Conservation (phyloP, 768 basidiomycete genomes). For the Tubosaeta brunneosetosa region DNA sequence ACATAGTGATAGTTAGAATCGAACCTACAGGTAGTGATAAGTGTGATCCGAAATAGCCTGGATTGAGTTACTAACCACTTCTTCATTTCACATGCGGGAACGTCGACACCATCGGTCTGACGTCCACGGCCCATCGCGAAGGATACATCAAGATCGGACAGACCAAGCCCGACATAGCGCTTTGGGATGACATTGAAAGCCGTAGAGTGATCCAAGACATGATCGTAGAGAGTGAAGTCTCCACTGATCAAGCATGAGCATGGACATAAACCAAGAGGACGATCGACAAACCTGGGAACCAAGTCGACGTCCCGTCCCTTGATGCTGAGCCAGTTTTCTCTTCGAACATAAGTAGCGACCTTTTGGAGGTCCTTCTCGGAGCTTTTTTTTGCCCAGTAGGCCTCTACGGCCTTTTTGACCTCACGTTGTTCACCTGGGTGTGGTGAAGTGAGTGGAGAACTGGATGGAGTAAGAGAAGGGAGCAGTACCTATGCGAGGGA, state of each 20-base stretch:
- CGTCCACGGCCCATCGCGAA: conserved; percentile 99
- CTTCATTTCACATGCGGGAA: conserved; percentile 98
- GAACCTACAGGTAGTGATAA: conserved; percentile 54
- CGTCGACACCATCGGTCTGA: conserved; percentile 91
- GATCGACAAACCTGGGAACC: conserved; percentile 72
- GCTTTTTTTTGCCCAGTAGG: conserved; percentile 95
- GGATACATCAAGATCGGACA: conserved; percentile 90
- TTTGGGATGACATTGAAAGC: conserved; percentile 96
- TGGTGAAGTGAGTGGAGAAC: conserved; percentile 1
- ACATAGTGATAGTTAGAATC: conserved; percentile 99
- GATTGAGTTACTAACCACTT: conserved; percentile 70
- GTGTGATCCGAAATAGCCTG: background rate
- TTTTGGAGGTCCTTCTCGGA: conserved; percentile 84
- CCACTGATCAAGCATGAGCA: conserved; percentile 53
- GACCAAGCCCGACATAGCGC: conserved; percentile 81
- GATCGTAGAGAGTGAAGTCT: conserved; percentile 98
- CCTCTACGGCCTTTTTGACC: conserved; percentile 96
- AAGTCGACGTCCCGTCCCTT: conserved; percentile 83
- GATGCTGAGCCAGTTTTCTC: conserved; percentile 82
- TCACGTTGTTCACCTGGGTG: conserved; percentile 82
- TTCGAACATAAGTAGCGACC: conserved; percentile 82
- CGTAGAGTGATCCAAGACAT: conserved; percentile 94
- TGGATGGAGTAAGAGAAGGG: background rate
- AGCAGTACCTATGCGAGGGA: conserved; percentile 71
- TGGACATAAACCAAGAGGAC: conserved; percentile 1